Conservation (phyloP, 768 basidiomycete species). For the Naganishia vaughanmartiniae region DNA sequence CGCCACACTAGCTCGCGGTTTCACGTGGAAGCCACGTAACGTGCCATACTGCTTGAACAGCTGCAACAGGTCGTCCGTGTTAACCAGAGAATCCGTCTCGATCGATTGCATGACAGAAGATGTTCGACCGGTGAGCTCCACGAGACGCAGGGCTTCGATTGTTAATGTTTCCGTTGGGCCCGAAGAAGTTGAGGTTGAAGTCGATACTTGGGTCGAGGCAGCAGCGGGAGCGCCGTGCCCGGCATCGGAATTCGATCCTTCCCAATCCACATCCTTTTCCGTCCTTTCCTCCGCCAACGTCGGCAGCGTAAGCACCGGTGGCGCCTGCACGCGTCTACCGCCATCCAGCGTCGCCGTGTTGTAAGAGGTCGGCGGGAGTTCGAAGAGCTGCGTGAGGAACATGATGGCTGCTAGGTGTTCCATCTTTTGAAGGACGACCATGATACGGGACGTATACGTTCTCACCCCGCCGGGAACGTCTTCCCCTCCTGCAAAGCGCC, state of each 20-base stretch:
- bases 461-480: constrained; percentile 30
- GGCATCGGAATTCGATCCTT: constrained; percentile 35
- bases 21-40: constrained; percentile 59
- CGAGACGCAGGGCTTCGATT: constrained; percentile 60
- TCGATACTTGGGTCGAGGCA: constrained; percentile 26
- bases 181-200: background rate
- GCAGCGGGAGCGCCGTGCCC: constrained; percentile 28
- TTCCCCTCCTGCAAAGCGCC: constrained; percentile 15
- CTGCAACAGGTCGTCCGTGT: constrained; percentile 64
- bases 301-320: constrained; percentile 7
- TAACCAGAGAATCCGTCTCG: constrained; percentile 54
- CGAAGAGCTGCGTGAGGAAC: constrained; percentile 80
- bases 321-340: constrained; percentile 1
- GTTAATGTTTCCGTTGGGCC: constrained; percentile 7
- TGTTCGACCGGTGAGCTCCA: constrained; percentile 84
- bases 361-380: constrained; percentile 48
- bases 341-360: background rate
- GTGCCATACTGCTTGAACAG: constrained; percentile 50
- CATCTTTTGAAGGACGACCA: constrained; percentile 81
- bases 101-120: constrained; percentile 81
- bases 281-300: constrained; percentile 24
- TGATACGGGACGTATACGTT: constrained; percentile 62
- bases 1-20: constrained; percentile 71
- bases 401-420: constrained; percentile 87
- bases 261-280: constrained; percentile 36